A percentile compares a stretch with the other conserved stretches of the same genome.
Evolutionary conservation across 768 basidiomycete genomes (phyloP).

Genomic region (Lentinula boryana): DNA sequence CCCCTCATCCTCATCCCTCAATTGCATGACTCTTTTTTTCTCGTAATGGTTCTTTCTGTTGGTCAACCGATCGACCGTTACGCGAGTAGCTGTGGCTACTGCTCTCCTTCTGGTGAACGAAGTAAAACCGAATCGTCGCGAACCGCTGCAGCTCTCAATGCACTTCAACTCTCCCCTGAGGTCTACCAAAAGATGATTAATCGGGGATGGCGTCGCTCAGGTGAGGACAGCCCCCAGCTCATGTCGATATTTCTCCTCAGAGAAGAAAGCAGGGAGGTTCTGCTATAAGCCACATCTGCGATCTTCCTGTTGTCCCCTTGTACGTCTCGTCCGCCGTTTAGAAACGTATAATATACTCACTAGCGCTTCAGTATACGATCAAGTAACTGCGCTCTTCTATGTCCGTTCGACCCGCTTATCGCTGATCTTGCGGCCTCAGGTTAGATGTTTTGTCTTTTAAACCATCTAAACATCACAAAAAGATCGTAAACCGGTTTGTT

Average conservation of each 20-base stretch:
- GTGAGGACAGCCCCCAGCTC: slow-evolving; percentile 18
- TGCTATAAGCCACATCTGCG: slow-evolving; percentile 86
- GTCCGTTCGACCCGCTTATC: not conserved
- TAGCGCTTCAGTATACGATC: slow-evolving; percentile 76
- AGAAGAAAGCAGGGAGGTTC: slow-evolving; percentile 39
- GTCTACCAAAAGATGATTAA: slow-evolving; percentile 80
- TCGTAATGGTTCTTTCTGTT: slow-evolving; percentile 20
- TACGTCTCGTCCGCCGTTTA: not conserved
- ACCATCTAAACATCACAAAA: slow-evolving; percentile 68
- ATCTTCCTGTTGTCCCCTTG: slow-evolving; percentile 71
- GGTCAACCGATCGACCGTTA: slow-evolving; percentile 28
- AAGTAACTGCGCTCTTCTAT: slow-evolving; percentile 40
- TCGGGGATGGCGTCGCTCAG: slow-evolving; percentile 80
- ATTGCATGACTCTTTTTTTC: not conserved
- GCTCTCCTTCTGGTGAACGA: slow-evolving; percentile 47
- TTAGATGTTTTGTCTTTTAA: slow-evolving; percentile 63
- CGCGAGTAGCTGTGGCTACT: slow-evolving; percentile 61
- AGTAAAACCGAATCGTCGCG: slow-evolving; percentile 34
- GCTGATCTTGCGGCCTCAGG: slow-evolving; percentile 26
- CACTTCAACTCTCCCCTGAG: slow-evolving; percentile 47
- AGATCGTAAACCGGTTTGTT: slow-evolving; percentile 62
- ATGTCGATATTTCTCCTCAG: not conserved
- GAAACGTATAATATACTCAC: not conserved
- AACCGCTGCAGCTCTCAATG: slow-evolving; percentile 42
- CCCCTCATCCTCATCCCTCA: not conserved